Evolutionary conservation across 2,329 filamentous ascomycete species (phyloP).

Genomic region (Camptophora hylomeconis): DNA sequence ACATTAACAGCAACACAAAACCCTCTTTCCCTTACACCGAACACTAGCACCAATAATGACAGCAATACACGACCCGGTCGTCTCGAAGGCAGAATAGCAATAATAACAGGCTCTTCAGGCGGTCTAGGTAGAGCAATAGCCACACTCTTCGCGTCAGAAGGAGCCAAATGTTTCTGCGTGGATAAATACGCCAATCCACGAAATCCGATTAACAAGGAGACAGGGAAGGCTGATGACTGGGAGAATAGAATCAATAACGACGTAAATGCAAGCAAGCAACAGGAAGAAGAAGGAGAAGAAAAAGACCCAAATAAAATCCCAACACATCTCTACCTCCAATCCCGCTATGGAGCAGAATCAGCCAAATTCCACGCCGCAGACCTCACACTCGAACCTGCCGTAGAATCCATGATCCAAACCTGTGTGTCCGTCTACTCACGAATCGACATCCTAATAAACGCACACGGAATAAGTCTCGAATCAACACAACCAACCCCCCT

Average conservation of each 20-base stretch:
- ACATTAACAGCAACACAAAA: too few species aligned
- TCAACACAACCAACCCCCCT: constrained; percentile 9
- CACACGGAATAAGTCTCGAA: constrained; percentile 58
- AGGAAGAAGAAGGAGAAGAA: too few species aligned
- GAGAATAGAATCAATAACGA: constrained; percentile 5
- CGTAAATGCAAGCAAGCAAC: too few species aligned
- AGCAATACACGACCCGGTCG: too few species aligned
- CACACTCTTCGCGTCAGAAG: constrained; percentile 53
- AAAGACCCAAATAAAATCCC: too few species aligned
- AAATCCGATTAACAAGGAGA: constrained; percentile 7
- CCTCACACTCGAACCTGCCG: constrained; percentile 9
- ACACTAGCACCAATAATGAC: too few species aligned
- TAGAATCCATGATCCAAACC: too few species aligned
- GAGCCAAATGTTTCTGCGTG: constrained; percentile 39
- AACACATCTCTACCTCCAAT: too few species aligned
- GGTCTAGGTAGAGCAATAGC: constrained; percentile 68
- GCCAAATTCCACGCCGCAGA: constrained; percentile 11
- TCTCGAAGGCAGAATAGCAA: constrained; percentile 48
- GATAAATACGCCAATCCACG: constrained; percentile 11
- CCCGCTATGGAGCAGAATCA: too few species aligned
- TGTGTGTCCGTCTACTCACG: too few species aligned
- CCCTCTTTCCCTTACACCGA: too few species aligned
- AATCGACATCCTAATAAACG: constrained; percentile 93
- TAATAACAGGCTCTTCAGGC: constrained; percentile 68
- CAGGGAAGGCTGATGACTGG: constrained; percentile 6